phyloP scores from a whole-genome alignment of 1,284 basidiomycete genomes.

The Naganishia albida region DNA sequence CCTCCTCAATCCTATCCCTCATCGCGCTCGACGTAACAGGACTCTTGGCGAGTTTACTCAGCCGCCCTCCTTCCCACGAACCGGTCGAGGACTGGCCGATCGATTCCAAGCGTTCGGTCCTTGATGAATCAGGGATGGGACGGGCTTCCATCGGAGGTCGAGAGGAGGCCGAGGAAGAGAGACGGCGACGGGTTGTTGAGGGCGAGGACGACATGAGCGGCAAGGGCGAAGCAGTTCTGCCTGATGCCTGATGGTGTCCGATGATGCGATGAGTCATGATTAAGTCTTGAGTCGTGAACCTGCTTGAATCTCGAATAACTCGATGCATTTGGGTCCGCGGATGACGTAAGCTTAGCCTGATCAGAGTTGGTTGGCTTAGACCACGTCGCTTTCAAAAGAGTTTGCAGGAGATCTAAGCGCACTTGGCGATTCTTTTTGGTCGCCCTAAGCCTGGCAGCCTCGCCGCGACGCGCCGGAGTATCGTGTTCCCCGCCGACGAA shows the following conservation, averaged over 20 bases:
- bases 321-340: conserved; percentile 14
- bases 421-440: neutral
- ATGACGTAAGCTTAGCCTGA: conserved; percentile 1
- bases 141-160: conserved; percentile 12
- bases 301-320: too few relatives aligned
- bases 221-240: too few relatives aligned
- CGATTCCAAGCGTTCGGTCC: conserved; percentile 23
- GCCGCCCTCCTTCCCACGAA: conserved; percentile 25
- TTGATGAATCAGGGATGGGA: conserved; percentile 16
- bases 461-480: neutral
- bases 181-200: neutral
- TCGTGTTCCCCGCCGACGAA: conserved; percentile 18
- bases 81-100: conserved; percentile 28
- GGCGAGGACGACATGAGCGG: neutral
- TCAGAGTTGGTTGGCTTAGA: conserved; percentile 6
- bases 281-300: neutral
- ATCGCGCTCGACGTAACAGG: neutral
- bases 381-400: conserved; percentile 9
- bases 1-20: conserved; percentile 13
- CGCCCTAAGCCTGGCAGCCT: too few relatives aligned
- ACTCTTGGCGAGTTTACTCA: conserved; percentile 22
- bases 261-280: conserved; percentile 1
- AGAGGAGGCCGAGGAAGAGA: conserved; percentile 6
- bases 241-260: too few relatives aligned
- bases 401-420: neutral